Conservation (phyloP, 1,284 basidiomycete genomes). For the Ceratorhiza oryzae-sativae region DNA sequence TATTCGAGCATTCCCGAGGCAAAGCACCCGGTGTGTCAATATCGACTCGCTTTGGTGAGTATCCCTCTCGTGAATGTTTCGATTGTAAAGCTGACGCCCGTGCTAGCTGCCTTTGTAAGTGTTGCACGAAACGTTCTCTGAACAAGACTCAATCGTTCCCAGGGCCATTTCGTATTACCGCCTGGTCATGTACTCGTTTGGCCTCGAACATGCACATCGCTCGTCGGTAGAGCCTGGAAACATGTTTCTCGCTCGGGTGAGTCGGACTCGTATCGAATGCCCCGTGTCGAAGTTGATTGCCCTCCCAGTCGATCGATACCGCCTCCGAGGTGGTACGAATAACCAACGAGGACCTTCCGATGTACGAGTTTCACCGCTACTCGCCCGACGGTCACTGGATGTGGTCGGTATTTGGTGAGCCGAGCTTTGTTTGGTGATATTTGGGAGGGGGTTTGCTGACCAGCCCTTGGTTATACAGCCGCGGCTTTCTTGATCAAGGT, state of each 20-base stretch:
- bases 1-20: slow-evolving; percentile 66
- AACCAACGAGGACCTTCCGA: slow-evolving; percentile 70
- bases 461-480: slow-evolving; percentile 2
- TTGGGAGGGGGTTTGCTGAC: not conserved
- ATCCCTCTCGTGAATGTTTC: not conserved
- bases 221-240: slow-evolving; percentile 68
- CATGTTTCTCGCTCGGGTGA: slow-evolving; percentile 71
- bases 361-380: slow-evolving; percentile 79
- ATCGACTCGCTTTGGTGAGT: slow-evolving; percentile 53
- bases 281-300: not conserved
- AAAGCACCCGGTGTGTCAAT: slow-evolving; percentile 16
- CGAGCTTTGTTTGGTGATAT: slow-evolving; percentile 52
- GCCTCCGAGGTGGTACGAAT: slow-evolving; percentile 71
- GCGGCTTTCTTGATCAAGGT: slow-evolving; percentile 37
- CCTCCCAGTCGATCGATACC: slow-evolving; percentile 68
- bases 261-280: slow-evolving; percentile 32
- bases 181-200: slow-evolving; percentile 84
- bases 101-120: slow-evolving; percentile 75
- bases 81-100: slow-evolving; percentile 49
- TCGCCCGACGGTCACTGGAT: slow-evolving; percentile 88
- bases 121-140: not conserved
- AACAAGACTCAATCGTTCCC: not conserved
- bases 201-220: slow-evolving; percentile 80
- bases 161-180: slow-evolving; percentile 78
- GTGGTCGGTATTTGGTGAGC: slow-evolving; percentile 84